Conservation (phyloP, 768 basidiomycete species). For the Suillus plorans region DNA sequence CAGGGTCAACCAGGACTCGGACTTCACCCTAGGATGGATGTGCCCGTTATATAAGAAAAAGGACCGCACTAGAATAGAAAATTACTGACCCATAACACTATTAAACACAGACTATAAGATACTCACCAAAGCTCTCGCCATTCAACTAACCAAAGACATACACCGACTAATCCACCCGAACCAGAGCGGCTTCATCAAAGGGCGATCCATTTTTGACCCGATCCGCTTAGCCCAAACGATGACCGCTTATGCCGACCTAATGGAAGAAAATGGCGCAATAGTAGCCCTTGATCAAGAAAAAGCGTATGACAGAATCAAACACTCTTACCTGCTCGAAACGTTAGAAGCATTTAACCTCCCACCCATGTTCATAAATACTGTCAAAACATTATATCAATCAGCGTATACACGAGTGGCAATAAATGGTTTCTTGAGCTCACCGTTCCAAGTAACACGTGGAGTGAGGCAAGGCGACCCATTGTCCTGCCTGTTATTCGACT, state of each 20-base stretch:
- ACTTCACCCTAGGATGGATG: background rate
- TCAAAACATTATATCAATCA: background rate
- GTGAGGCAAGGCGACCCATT: background rate
- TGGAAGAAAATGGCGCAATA: constrained; percentile 27
- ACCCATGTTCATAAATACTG: constrained; percentile 23
- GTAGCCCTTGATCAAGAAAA: constrained; percentile 35
- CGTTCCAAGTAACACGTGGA: background rate
- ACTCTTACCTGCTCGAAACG: constrained; percentile 30
- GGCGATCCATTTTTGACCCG: constrained; percentile 32
- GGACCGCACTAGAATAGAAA: constrained; percentile 27
- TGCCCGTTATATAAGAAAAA: constrained; percentile 44
- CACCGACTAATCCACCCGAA: constrained; percentile 27
- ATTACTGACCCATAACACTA: constrained; percentile 39
- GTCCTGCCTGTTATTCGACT: fast-evolving
- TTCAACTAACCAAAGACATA: constrained; percentile 8
- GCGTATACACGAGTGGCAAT: background rate
- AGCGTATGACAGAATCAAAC: constrained; percentile 8
- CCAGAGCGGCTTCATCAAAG: constrained; percentile 41
- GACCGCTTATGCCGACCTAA: constrained; percentile 21
- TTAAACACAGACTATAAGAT: constrained; percentile 36
- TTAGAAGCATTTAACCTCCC: constrained; percentile 27
- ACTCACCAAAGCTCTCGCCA: constrained; percentile 23
- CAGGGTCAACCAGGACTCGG: fast-evolving
- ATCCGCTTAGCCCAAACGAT: constrained; percentile 27
- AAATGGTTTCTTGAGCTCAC: fast-evolving